Percentiles rank a stretch among this genome's conserved stretches.
These are phyloP conservation scores for Carex sylvatica DNA, from an alignment of 202 grass and related monocot species.

Conservation along the genomic window DNA sequence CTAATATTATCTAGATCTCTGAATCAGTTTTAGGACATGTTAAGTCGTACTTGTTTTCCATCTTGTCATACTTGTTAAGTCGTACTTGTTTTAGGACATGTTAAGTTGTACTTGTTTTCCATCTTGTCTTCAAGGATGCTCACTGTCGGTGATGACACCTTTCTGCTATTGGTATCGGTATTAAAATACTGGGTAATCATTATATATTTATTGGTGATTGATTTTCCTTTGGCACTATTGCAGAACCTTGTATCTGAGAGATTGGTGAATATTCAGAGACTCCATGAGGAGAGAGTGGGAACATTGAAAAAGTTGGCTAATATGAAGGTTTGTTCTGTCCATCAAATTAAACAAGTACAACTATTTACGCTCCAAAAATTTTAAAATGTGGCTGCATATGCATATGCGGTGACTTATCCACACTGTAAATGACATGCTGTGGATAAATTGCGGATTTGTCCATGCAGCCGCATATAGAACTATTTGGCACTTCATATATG, in stretches of 20 bases:
- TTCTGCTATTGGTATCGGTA: not conserved
- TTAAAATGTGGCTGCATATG: too few species aligned
- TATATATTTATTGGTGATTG: constrained; percentile 18
- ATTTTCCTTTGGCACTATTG: constrained; percentile 19
- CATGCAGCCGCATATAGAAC: too few species aligned
- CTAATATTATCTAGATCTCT: not conserved
- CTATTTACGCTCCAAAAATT: not conserved
- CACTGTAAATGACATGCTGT: too few species aligned
- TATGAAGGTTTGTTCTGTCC: constrained; percentile 57
- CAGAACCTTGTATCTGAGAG: constrained; percentile 64
- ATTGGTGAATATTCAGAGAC: constrained; percentile 54
- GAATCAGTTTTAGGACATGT: constrained; percentile 6
- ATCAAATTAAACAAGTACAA: not conserved
- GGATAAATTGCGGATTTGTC: too few species aligned
- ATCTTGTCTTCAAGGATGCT: not conserved
- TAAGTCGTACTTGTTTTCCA: not conserved
- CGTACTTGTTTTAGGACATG: too few species aligned
- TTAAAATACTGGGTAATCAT: not conserved
- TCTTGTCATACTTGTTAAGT: not conserved
- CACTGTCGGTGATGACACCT: not conserved
- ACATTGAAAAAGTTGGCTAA: constrained; percentile 64
- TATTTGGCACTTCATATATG: too few species aligned
- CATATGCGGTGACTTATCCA: too few species aligned
- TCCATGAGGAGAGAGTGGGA: constrained; percentile 74
- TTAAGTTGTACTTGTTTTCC: not conserved